These are phyloP conservation scores for Aristolochia fimbriata DNA, from an alignment of 164 flowering plant species.

Conservation along the genomic window DNA sequence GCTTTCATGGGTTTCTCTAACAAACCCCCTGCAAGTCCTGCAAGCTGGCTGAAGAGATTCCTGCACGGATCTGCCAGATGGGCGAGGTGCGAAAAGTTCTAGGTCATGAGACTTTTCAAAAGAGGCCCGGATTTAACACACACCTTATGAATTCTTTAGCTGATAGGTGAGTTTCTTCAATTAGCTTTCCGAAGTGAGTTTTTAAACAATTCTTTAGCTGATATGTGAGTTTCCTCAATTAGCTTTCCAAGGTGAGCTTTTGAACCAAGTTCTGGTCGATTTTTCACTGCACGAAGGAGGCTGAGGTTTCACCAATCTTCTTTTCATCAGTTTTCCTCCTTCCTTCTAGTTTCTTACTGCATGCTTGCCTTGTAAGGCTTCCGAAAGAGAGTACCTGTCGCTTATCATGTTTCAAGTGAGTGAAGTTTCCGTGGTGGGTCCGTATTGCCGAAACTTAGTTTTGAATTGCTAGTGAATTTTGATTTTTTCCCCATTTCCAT, in stretches of 20 bases:
- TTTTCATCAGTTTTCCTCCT: too few relatives aligned
- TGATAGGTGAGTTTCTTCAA: slow-evolving; percentile 10
- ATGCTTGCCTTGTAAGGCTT: too few relatives aligned
- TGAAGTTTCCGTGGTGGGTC: too few relatives aligned
- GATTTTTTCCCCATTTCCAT: too few relatives aligned
- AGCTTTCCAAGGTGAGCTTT: background rate
- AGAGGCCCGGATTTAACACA: slow-evolving; percentile 5
- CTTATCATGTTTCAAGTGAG: too few relatives aligned
- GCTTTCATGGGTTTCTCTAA: slow-evolving; percentile 14
- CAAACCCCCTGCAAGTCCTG: slow-evolving; percentile 15
- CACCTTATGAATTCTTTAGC: slow-evolving; percentile 3
- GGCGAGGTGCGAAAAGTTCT: slow-evolving; percentile 7
- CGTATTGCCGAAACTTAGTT: too few relatives aligned
- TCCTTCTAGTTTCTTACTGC: too few relatives aligned
- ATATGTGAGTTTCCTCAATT: slow-evolving; percentile 8
- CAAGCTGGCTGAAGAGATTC: slow-evolving; percentile 21
- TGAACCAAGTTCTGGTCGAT: too few relatives aligned
- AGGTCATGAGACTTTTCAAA: slow-evolving; percentile 10
- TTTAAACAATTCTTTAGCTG: slow-evolving; percentile 10
- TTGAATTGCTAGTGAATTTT: too few relatives aligned
- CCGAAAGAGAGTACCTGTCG: too few relatives aligned
- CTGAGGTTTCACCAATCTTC: background rate
- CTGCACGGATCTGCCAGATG: slow-evolving; percentile 17
- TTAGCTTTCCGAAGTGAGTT: background rate
- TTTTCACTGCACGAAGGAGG: background rate